Evolutionary conservation across 2,329 filamentous ascomycete genomes (phyloP).

Genomic region (Pyrenophora tritici-repentis): DNA sequence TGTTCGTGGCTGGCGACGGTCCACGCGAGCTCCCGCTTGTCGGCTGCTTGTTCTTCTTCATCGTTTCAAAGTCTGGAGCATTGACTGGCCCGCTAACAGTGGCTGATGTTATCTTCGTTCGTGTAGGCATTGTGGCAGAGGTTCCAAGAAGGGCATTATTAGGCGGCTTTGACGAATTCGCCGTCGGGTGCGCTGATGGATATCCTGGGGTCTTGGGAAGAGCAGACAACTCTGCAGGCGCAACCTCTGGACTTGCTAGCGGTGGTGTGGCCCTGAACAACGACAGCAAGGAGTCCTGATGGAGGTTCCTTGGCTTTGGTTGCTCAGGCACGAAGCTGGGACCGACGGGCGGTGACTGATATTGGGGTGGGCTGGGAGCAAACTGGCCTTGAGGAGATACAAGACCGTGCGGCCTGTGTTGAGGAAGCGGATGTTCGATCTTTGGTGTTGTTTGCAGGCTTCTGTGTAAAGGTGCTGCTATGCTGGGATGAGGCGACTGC

Average conservation of each 20-base stretch:
- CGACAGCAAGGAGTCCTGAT: slow-evolving; percentile 53
- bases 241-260: slow-evolving; percentile 37
- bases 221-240: slow-evolving; percentile 54
- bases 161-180: slow-evolving; percentile 17
- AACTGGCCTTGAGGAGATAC: slow-evolving; percentile 32
- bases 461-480: slow-evolving; percentile 21
- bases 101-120: slow-evolving; percentile 43
- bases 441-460: slow-evolving; percentile 29
- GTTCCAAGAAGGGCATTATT: slow-evolving; percentile 29
- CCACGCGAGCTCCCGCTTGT: slow-evolving; percentile 34
- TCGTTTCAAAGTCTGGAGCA: slow-evolving; percentile 48
- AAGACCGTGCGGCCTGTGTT: slow-evolving; percentile 30
- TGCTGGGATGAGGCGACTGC: slow-evolving; percentile 12
- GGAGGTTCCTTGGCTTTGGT: slow-evolving; percentile 47
- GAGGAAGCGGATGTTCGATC: slow-evolving; percentile 27
- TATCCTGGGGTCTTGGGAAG: slow-evolving; percentile 48
- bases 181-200: slow-evolving; percentile 25
- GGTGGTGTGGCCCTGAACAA: slow-evolving; percentile 49
- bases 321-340: slow-evolving; percentile 35
- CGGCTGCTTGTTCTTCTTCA: slow-evolving; percentile 39
- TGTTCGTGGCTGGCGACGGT: slow-evolving; percentile 33
- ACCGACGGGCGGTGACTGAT: slow-evolving; percentile 35
- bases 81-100: slow-evolving; percentile 51
- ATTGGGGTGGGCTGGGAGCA: slow-evolving; percentile 35
- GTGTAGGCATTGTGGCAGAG: slow-evolving; percentile 23